phyloP scores from a whole-genome alignment of 129 eudicot species.

The Helianthus tuberosus region DNA sequence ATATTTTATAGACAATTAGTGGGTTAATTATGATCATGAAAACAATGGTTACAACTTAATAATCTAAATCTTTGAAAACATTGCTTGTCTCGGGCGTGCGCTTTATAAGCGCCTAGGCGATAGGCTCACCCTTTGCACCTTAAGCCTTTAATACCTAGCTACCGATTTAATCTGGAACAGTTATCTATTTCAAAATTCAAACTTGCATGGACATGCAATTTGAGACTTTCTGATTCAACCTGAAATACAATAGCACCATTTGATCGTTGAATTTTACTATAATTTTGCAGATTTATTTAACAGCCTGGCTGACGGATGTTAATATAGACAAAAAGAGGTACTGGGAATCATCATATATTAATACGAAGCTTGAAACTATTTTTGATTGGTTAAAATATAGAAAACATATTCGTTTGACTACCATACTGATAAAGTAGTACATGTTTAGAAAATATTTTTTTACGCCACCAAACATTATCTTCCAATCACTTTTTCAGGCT shows the following conservation, averaged over 20 bases:
- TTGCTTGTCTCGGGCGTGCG: no score
- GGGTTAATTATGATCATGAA: not conserved
- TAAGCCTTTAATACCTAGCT: no score
- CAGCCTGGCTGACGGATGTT: conserved; percentile 84
- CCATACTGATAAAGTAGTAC: not conserved
- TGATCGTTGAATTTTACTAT: conserved; percentile 15
- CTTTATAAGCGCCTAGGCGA: no score
- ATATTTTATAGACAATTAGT: not conserved
- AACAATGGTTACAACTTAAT: not conserved
- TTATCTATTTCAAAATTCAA: no score
- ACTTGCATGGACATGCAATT: no score
- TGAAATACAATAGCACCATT: conserved; percentile 6
- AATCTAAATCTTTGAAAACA: not conserved
- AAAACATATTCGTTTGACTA: conserved; percentile 10
- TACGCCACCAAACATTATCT: not conserved
- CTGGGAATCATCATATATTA: not conserved
- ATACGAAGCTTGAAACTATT: conserved; percentile 3
- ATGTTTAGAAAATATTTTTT: not conserved
- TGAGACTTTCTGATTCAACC: not conserved
- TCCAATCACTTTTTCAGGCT: not conserved
- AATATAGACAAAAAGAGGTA: conserved; percentile 80
- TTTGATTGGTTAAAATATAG: not conserved
- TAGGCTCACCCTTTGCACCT: no score
- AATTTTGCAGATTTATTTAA: conserved; percentile 67
- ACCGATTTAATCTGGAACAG: no score